Evolutionary conservation across 208 protist genomes (phyloP), one percentile per base, ranked within the genome.

Genomic region (Tritrichomonas foetus): DNA sequence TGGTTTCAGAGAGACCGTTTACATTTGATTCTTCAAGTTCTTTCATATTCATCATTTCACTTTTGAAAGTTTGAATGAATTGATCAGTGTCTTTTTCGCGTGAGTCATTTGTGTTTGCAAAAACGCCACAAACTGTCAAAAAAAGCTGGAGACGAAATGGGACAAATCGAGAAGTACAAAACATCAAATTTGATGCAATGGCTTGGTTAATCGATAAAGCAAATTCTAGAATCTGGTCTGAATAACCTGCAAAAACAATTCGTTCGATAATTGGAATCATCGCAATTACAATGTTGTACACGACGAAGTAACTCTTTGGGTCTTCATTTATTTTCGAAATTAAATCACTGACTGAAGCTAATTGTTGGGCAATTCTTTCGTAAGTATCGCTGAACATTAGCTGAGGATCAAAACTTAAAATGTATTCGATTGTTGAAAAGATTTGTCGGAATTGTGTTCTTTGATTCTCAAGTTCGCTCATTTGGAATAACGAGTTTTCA

Each of bases 11-110:
- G 57, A 89, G 78, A 11, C 78, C 78, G 16, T 89, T 89, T 61
- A 49, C 57, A 89, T 89, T 89, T 61, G 78, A 89, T 57, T 89
- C 41, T 39, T 89, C 78, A n/a, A 89, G 78, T 50, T 89, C n/a
- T 47, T 53, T 89, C 8, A 89, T 25, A 9, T 89, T 25, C 0
- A 49, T 89, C 57, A 89, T 47, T 89, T 89, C 78, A n/a, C 16
- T 55, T 89, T 89, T 89, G 47, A 57, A 89, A 11, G 78, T 89
- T 44, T 89, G 44, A 53, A 89, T 39, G n/a, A 89, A 57, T 3
- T 39, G 44, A 27, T 89, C 78, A 27, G 47, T 20, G 57, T 89
- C 78, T 39, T 89, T 89, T 20, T 89, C 78, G 78, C 47, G 78
- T 61, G 78, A 39, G 39, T 89, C 47, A 57, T 33, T n/a, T n/a